Base-by-base conservation (phyloP, 306 rosid genomes). In the Castanea sativa region DNA sequence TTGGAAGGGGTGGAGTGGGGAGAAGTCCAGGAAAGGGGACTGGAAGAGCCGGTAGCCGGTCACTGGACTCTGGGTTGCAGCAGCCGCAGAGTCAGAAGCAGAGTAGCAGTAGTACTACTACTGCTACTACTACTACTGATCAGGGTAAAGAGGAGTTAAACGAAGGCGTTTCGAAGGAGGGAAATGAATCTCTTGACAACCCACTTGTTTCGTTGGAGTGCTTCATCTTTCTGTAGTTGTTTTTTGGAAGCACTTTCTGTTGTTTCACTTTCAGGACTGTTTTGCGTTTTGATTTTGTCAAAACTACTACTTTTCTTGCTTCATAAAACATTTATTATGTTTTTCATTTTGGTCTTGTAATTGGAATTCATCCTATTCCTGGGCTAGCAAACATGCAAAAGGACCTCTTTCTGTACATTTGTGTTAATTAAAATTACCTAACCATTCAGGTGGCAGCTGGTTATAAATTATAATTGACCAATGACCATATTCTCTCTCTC, bases 121-220 rank as follows among this genome's bases (percentile, higher is more conserved):
- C 45, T 8, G 0, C 45, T 41, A 8, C 45, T 41, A 5, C 41
- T 33, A 6, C 38, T 35, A 8, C 3, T 41, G 12, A 41, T 7
- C 45, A 41, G 23, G 82, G 56, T 9, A 70, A 20, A 45, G 84
- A 69, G 56, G 83, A 85, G 53, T 8, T 21, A 73, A 78, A 84
- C 80, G 88, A 82, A 65, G 71, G 55, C 41, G 88, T 73, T 64
- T 25, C 69, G 3, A 76, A 79, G 78, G 68, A 69, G 76, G 81
- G 78, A 0, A 79, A 73, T 55, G 94, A 93, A 82, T 88, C 94
- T 56, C 53, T 93, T 13, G 95, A 89, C 57, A 91, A 92, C 60
- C 97, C 94, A 35, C 88, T 80, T 76, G 93, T 92, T 69, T 88
- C 97, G 2, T 76, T 95, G 75, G 99, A 93, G 84, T 95, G 99